phyloP scores from a whole-genome alignment of 306 rosid species.

The Prunus mira region DNA sequence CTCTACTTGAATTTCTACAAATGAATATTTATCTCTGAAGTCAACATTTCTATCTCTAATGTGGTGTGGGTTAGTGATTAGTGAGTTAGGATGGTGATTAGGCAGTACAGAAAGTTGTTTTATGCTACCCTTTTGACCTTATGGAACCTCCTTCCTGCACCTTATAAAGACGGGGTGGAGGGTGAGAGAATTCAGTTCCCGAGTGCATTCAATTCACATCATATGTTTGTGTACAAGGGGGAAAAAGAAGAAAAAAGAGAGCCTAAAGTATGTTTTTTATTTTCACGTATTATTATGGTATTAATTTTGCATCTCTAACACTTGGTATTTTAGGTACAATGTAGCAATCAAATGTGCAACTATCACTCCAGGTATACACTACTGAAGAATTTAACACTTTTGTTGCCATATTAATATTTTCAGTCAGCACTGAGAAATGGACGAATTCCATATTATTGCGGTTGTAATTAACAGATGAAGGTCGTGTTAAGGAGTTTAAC shows the following conservation, averaged over 20 bases:
- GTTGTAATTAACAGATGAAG: slow-evolving; percentile 69
- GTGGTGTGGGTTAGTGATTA: neutral
- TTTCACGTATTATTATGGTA: neutral
- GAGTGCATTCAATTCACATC: neutral
- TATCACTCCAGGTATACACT: slow-evolving; percentile 82
- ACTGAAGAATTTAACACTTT: slow-evolving; percentile 1
- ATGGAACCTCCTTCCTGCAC: neutral
- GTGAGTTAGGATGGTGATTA: neutral
- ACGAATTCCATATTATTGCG: slow-evolving; percentile 20
- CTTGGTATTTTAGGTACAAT: slow-evolving; percentile 60
- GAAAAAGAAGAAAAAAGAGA: neutral
- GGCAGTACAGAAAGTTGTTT: neutral
- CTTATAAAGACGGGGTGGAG: neutral
- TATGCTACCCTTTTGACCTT: neutral
- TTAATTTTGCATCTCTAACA: slow-evolving; percentile 18
- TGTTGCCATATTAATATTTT: neutral
- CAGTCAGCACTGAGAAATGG: slow-evolving; percentile 1
- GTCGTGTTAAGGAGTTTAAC: slow-evolving; percentile 79
- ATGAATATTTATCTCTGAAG: neutral
- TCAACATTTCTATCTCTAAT: neutral
- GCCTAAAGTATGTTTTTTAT: neutral
- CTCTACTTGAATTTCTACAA: neutral
- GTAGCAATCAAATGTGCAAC: slow-evolving; percentile 99
- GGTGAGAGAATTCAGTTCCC: neutral
- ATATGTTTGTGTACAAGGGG: neutral